Evolutionary conservation across 2,329 filamentous ascomycete species (phyloP), one percentile per base, ranked within the genome.

Genomic region (Lasiodiplodia sp.): DNA sequence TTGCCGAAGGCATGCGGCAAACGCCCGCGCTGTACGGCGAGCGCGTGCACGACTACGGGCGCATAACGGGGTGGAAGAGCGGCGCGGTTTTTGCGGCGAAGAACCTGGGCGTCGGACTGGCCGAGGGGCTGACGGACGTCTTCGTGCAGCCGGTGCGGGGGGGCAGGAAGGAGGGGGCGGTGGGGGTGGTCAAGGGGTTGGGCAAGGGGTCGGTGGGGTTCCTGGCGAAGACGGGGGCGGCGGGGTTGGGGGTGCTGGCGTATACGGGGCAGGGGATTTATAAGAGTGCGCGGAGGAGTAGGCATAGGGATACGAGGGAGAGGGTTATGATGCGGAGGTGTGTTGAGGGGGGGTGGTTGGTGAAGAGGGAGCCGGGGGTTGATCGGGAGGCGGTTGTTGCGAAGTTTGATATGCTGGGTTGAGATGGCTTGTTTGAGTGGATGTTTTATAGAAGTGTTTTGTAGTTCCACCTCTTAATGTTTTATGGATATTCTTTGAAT

Each of bases 11-110:
- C 0, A 69, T 82, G 14, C 74, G 76, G 31, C 74, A 74, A 3
- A 71, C 78, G 1, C 81, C 80, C 0, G 75, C 70, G 18, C 67
- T 82, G 5, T 81, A 80, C 66, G 47, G 63, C 51, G 79, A 81
- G 34, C 72, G 78, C 14, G 72, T 77, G 2, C 72, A 73, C 38
- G 71, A 78, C 6, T 73, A 80, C 53, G 75, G 75, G 0, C 70
- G 75, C 2, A 74, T 82, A 4, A 74, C 71, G 5, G 77, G 79
- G 40, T 78, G 74, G 73, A 76, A 77, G 44, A 76, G 73, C 40
- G 81, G 79, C 0, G 73, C 74, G 0, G 57, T 70, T 0, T 75
- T 78, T 0, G 80, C 74, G 1, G 76, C 74, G 1, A 79, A 77
- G 69, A 75, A 72, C 3, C 80, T 80, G n/a, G 71, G 69, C 1